A percentile compares a stretch with the other conserved stretches of the same genome.
Evolutionary conservation across 2,329 filamentous ascomycete species (phyloP).

Genomic region (Exophiala bonariae): DNA sequence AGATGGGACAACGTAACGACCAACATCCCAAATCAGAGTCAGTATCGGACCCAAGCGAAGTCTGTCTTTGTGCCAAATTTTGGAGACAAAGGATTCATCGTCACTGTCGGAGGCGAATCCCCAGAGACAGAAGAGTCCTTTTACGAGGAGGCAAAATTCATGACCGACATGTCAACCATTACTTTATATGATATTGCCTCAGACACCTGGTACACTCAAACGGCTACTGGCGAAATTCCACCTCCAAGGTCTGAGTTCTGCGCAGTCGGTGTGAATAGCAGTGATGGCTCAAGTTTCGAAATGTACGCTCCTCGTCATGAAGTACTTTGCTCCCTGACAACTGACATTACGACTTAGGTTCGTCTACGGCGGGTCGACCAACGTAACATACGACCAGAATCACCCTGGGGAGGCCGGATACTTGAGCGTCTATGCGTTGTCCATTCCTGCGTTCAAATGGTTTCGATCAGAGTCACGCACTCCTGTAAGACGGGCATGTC

Average conservation of each 20-base stretch:
- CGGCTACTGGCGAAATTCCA: slow-evolving; percentile 23
- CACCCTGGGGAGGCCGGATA: slow-evolving; percentile 15
- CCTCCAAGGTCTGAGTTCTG: slow-evolving; percentile 19
- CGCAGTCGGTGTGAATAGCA: slow-evolving; percentile 60
- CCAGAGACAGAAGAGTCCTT: slow-evolving; percentile 13
- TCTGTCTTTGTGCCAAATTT: slow-evolving; percentile 12
- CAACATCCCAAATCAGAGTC: slow-evolving; percentile 10
- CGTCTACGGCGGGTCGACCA: slow-evolving; percentile 19
- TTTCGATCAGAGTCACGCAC: slow-evolving; percentile 27
- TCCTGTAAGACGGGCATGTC: slow-evolving; percentile 10
- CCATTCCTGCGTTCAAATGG: slow-evolving; percentile 23
- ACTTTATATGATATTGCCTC: slow-evolving; percentile 20
- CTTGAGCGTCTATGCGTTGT: slow-evolving; percentile 22
- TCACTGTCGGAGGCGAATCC: slow-evolving; percentile 18
- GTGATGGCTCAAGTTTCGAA: slow-evolving; percentile 63
- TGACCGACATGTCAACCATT: slow-evolving; percentile 22
- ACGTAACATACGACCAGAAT: slow-evolving; percentile 8
- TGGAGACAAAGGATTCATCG: slow-evolving; percentile 16
- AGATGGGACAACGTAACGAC: slow-evolving; percentile 19
- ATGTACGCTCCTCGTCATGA: slow-evolving; percentile 48
- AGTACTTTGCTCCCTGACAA: not conserved
- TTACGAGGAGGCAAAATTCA: slow-evolving; percentile 6
- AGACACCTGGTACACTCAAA: slow-evolving; percentile 20
- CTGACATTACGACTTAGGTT: slow-evolving; percentile 8
- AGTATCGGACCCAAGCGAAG: slow-evolving; percentile 12